Base-by-base conservation (phyloP, 2,329 filamentous ascomycete species). In the Hortaea sp. region DNA sequence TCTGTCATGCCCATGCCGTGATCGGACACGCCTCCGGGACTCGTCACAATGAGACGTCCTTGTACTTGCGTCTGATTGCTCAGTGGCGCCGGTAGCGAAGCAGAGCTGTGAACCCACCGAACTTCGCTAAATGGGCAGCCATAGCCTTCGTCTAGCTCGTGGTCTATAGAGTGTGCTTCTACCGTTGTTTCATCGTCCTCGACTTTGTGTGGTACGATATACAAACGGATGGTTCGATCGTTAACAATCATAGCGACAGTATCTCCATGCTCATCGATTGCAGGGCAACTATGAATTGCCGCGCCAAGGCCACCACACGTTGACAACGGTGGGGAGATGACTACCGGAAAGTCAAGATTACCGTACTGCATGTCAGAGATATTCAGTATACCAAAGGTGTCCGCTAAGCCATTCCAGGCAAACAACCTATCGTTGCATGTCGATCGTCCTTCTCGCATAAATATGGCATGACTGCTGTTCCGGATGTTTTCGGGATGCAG, bases 211-310 rank as follows among this genome's bases (percentile, higher is more conserved):
- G 63, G 63, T 0, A 66, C 59, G 20, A 64, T 58, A 47, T 66
- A 66, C 27, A 66, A 48, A 13, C 63, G 50, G 29, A 66, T 54
- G 3, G 63, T 65, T 20, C 63, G 55, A 49, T 65, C 63, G 38
- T 66, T 66, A 41, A 66, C 63, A 39, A 65, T 58, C 60, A 66
- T 64, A 7, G 63, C 63, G 20, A 65, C 55, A 6, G 61, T 63
- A 44, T 62, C 61, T 7, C 63, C 63, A 41, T 60, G 53, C 50
- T 66, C 63, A 39, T 66, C 63, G 7, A 65, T 52, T 6, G 63
- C 55, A 5, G 63, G 63, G 41, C 57, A 58, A 28, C 59, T 61
- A 39, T 65, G 60, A 7, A 66, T 63, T 6, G 63, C 63, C 6
- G 63, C 63, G 4, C 63, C 63, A 1, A 65, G 50, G 2, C 63